Base-by-base conservation (phyloP, 176 grass and related monocot species). In the Ensete ventricosum region DNA sequence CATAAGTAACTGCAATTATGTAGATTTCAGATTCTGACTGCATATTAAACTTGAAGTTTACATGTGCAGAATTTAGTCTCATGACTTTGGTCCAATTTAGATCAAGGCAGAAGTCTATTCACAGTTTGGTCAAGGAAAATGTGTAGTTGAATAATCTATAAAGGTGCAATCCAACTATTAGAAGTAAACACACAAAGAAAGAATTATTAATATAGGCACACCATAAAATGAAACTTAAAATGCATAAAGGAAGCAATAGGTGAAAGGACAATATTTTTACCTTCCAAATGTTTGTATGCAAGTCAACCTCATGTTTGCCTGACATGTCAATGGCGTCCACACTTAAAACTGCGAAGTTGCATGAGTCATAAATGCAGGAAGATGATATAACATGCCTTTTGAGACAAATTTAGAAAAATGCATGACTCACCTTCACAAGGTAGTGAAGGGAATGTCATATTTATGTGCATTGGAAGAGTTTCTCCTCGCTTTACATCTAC, bases 241-340 rank as follows among this genome's bases (percentile, higher is more conserved):
- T 49, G 23, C 63, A 57, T 2, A 53, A 2, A 14, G 8, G 21
- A 81, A 69, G 11, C 17, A 76, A 81, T 8, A 43, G 24, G 62
- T 48, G 13, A 76, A 76, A 76, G n/a, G 69, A 27, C 22, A 16
- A 34, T 74, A 67, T 26, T 75, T 72, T 71, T 89, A 91, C 94
- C 94, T 97, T 97, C 94, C 94, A 97, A 67, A 98, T 91, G 74
- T 87, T 98, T 83, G 94, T 91, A 83, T 98, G 79, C 66, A 98
- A 86, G 80, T 98, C 94, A 71, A 98, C 94, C 79, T 98, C 94
- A 83, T 98, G 94, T 71, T 93, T 98, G 64, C 94, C 94, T 20
- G 94, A 98, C 94, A 93, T 93, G 78, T 98, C 94, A 58, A 98
- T 91, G 48, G 94, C 94, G 84, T 98, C 94, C 52, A 93, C 86